Evolutionary conservation across 345 rosid genomes (phyloP).

Genomic region (Acer campestre): DNA sequence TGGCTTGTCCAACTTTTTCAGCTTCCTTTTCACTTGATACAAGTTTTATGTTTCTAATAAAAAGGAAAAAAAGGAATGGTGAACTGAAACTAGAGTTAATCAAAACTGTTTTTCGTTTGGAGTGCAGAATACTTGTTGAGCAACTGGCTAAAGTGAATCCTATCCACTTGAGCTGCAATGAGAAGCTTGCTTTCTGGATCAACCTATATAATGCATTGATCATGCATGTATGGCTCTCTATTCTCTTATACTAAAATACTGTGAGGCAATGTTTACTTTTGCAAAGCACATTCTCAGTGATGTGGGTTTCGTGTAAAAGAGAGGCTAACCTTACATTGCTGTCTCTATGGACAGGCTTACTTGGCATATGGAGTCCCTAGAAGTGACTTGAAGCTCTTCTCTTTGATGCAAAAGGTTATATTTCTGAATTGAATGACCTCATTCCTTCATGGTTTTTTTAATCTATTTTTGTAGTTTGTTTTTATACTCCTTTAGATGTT

Average conservation of each 20-base stretch:
- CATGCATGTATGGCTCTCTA: conserved; percentile 73
- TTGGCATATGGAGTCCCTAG: conserved; percentile 95
- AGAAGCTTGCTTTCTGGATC: conserved; percentile 98
- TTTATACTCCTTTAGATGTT: conserved; percentile 7
- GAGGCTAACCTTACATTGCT: conserved; percentile 10
- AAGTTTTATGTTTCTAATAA: background rate
- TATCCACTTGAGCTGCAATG: conserved; percentile 60
- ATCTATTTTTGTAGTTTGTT: background rate
- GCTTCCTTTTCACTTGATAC: background rate
- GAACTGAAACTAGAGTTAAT: conserved; percentile 17
- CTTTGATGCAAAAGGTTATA: conserved; percentile 94
- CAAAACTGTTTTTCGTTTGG: conserved; percentile 12
- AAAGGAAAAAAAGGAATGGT: background rate
- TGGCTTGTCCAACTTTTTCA: background rate
- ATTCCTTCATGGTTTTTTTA: background rate
- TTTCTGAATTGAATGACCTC: conserved; percentile 22
- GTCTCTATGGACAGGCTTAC: conserved; percentile 60
- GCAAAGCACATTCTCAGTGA: conserved; percentile 9
- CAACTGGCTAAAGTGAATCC: conserved; percentile 87
- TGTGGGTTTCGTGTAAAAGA: background rate
- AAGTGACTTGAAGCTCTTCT: conserved; percentile 89
- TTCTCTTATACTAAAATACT: background rate
- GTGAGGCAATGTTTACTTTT: background rate
- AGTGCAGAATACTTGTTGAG: conserved; percentile 78
- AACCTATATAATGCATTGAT: conserved; percentile 93